Base-by-base conservation (phyloP, 768 basidiomycete genomes). In the Tremella yokohamensis region DNA sequence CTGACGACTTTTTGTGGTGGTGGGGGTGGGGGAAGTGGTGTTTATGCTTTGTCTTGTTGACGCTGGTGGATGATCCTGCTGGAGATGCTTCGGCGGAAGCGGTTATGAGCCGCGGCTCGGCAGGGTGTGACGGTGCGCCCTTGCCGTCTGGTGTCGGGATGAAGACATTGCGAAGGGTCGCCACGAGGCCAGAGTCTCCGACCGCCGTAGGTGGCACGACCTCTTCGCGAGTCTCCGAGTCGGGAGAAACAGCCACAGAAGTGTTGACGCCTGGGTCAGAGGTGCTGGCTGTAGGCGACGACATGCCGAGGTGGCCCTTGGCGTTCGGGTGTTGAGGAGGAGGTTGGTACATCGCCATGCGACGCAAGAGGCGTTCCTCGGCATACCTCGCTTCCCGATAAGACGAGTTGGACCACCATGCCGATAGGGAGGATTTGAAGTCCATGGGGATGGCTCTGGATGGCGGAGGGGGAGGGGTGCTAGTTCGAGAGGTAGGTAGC, bases 321-420 rank as follows among this genome's bases (percentile, higher is more conserved):
- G 44, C 25, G 12, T 40, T 40, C 7, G 60, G 50, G 15, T 34
- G 18, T 6, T 24, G 15, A 9, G 8, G 51, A 1, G 60, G 18
- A 39, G 69, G 65, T 37, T 64, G 56, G 38, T 58, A 71, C 52
- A 59, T 47, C 15, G 60, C 48, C 65, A 73, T 58, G 1, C 66
- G 62, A 18, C 69, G 45, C 8, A 73, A 44, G 19, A 73, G 52
- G 8, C 72, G 39, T 53, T 73, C 72, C 54, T 73, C 72, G 22
- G 66, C 67, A 19, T 62, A 40, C 25, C 72, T 40, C 16, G 69
- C 72, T 53, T 70, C 72, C 44, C 65, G 62, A 51, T 72, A 72
- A 2, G 66, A 65, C 2, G 66, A 62, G 29, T 66, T 73, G 44
- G 63, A 61, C 72, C 72, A 73, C 72, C 72, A 73, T 57, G 69